Conservation (phyloP, 2,329 filamentous ascomycete genomes). For the Aaosphaeria pasadenensis region DNA sequence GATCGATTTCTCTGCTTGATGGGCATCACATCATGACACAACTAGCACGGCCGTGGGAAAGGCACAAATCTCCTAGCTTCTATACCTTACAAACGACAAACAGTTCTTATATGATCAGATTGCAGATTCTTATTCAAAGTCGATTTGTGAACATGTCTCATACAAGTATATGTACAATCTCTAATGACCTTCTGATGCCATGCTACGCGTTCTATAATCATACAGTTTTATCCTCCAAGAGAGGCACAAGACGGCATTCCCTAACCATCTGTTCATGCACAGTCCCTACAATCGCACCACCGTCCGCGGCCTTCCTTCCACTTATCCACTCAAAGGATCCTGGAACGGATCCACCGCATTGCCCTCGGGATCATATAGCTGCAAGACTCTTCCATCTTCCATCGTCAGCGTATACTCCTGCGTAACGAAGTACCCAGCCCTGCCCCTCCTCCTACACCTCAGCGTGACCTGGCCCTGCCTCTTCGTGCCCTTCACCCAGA, state of each 20-base stretch:
- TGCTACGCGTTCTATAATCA: too few relatives aligned
- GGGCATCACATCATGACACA: too few relatives aligned
- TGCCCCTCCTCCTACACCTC: constrained; percentile 67
- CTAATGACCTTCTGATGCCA: too few relatives aligned
- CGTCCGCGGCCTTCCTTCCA: not conserved
- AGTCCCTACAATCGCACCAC: not conserved
- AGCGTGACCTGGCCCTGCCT: constrained; percentile 74
- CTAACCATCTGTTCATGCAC: not conserved
- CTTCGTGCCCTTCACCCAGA: constrained; percentile 79
- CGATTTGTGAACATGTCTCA: too few relatives aligned
- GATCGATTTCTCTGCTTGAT: too few relatives aligned
- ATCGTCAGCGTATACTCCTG: constrained; percentile 83
- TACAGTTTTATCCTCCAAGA: not conserved
- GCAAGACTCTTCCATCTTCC: constrained; percentile 64
- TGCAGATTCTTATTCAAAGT: too few relatives aligned
- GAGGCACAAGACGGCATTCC: not conserved
- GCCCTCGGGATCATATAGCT: constrained; percentile 66
- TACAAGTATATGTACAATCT: too few relatives aligned
- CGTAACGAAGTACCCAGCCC: constrained; percentile 73
- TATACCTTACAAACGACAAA: too few relatives aligned
- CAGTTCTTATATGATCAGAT: too few relatives aligned
- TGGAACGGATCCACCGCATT: constrained; percentile 61
- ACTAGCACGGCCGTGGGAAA: too few relatives aligned
- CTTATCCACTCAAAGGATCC: constrained; percentile 24
- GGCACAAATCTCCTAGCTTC: too few relatives aligned